Base-by-base conservation (phyloP, 306 rosid species). In the Pyrus communis region DNA sequence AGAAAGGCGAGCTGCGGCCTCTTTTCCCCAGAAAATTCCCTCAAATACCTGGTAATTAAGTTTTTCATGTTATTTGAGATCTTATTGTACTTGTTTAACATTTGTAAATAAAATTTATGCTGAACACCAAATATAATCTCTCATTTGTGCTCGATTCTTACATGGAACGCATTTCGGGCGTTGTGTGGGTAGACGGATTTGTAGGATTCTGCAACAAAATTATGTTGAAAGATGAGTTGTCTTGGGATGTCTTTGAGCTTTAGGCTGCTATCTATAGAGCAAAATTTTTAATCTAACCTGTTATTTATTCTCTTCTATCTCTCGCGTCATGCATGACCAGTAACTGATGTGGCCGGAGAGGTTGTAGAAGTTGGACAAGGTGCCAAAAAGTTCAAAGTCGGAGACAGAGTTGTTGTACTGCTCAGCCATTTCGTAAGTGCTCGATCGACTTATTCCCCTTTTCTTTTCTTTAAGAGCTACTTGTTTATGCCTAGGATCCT, bases 271-370 rank as follows among this genome's bases (percentile, higher is more conserved):
- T 49, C 54, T 4, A 3, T 49, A 15, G 54, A 13, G 54, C 54
- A 49, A 49, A 15, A 49, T 49, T 7, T 49, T 49, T 14, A 49
- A 1, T 49, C 18, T 46, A 14, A 1, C 2, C 3, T 17, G 54
- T 49, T 49, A 1, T 46, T 46, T 13, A 49, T 49, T 49, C 18
- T 49, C 19, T 4, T 49, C 54, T 4, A 43, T 43, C 54, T 49
- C 54, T 49, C 54, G 18, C 54, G 17, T 49, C 7, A 15, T 38
- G 42, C 7, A 15, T 15, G 54, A 67, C 33, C 80, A 93, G 98
- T 83, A 43, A 80, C 83, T 69, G 98, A 93, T 83, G 74, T 91
- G 78, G 84, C 93, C 22, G 96, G 98, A 55, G 91, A 87, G 77
- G 78, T 87, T 35, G 30, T 75, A 22, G 88, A 84, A 67, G 87